Base-by-base conservation (phyloP, 1,284 basidiomycete species). In the Trichosporon asahii region DNA sequence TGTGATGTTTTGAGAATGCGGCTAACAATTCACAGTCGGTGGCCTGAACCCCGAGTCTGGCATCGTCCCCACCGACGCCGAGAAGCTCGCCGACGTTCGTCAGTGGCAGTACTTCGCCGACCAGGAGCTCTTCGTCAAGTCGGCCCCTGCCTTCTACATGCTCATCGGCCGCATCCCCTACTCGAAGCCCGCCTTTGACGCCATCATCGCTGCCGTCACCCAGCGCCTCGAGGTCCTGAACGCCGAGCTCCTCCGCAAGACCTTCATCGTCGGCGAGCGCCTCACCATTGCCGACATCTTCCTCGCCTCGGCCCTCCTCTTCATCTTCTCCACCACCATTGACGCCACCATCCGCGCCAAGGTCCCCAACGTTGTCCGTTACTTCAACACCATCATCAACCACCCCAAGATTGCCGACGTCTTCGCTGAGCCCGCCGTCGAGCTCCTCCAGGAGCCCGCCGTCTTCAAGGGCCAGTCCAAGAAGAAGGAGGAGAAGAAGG, bases 181-280 rank as follows among this genome's bases (percentile, higher is more conserved):
- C 85, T 86, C 83, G 85, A 91, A 91, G 83, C 86, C 88, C 68
- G 88, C 73, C 70, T 77, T 75, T 72, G 76, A 81, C 70, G 76
- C 72, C 66, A 63, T 79, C 70, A 70, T 80, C 64, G 70, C 75
- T 66, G 74, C 74, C 71, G 64, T 80, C 66, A 66, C 73, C 55
- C 53, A 64, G 60, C 77, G 80, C 68, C 74, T 84, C 49, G 66
- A 74, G 53, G 66, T 88, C 75, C 86, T 98, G 74, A 89, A 98
- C 80, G 83, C 86, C 66, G 87, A 92, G 85, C 89, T 98, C 79
- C 83, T 87, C 70, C 87, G 88, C 73, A 89, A 89, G 80, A 99
- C 96, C 68, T 98, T 90, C 89, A 88, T 98, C 78, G 94, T 95
- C 69, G 91, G 90, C 78, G 93, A 98, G 84, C 93, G 95, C 78